phyloP scores from a whole-genome alignment of 805 yeast species.

The Candida koratica region DNA sequence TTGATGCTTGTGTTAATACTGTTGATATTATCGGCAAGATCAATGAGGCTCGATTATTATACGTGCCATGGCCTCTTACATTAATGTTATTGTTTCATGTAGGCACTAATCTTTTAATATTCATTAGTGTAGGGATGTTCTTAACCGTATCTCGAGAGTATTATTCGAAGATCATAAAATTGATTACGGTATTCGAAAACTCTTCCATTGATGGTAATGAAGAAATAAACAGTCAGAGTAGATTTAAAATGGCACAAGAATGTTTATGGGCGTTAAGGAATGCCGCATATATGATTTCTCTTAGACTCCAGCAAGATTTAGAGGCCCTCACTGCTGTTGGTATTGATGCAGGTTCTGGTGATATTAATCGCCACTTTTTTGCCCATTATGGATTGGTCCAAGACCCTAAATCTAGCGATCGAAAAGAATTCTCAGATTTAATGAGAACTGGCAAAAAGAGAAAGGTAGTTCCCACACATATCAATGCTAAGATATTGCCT shows the following conservation, averaged over 20 bases:
- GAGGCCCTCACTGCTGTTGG: slow-evolving; percentile 39
- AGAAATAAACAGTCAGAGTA: slow-evolving; percentile 24
- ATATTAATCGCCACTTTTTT: slow-evolving; percentile 47
- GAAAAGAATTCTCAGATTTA: slow-evolving; percentile 10
- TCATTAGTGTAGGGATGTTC: slow-evolving; percentile 41
- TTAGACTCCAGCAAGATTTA: slow-evolving; percentile 42
- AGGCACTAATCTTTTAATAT: slow-evolving; percentile 39
- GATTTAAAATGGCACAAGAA: slow-evolving; percentile 53
- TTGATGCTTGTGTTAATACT: slow-evolving; percentile 28
- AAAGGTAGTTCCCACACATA: not conserved
- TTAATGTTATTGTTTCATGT: slow-evolving; percentile 43
- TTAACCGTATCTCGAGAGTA: slow-evolving; percentile 22
- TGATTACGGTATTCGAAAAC: slow-evolving; percentile 22
- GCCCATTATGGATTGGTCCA: slow-evolving; percentile 40
- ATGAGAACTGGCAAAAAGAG: slow-evolving; percentile 13
- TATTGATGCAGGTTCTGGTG: slow-evolving; percentile 50
- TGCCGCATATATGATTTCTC: slow-evolving; percentile 48
- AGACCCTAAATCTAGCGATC: slow-evolving; percentile 3
- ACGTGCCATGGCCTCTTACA: slow-evolving; percentile 52
- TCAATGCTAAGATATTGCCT: not conserved
- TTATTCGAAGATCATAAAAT: slow-evolving; percentile 21
- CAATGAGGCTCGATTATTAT: slow-evolving; percentile 24
- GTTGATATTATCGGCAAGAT: slow-evolving; percentile 28
- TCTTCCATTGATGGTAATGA: slow-evolving; percentile 32
- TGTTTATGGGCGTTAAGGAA: slow-evolving; percentile 61